A percentile compares a stretch with the other conserved stretches of the same genome.
These are phyloP conservation scores for Rhododendron simsii DNA, from an alignment of 148 eudicot species.

Conservation along the genomic window DNA sequence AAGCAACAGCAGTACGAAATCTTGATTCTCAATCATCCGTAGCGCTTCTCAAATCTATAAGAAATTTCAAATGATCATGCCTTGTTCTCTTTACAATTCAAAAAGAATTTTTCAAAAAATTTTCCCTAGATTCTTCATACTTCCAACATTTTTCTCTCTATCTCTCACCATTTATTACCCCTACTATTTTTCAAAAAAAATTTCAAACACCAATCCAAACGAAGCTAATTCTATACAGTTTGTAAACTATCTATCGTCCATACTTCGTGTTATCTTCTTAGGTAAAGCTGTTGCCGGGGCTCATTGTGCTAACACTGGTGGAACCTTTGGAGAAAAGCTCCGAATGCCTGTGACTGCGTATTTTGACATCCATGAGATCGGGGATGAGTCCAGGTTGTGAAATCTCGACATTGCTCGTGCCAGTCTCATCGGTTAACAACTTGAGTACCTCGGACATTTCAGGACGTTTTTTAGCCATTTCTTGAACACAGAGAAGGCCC, in stretches of 20 bases:
- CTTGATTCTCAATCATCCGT: neutral
- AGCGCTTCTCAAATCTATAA: neutral
- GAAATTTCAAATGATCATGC: neutral
- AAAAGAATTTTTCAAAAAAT: too few species aligned
- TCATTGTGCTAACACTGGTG: slow-evolving; percentile 14
- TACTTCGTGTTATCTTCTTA: neutral
- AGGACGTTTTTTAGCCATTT: slow-evolving; percentile 42
- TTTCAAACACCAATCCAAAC: too few species aligned
- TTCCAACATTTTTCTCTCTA: too few species aligned
- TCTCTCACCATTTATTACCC: too few species aligned
- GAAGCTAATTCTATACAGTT: neutral
- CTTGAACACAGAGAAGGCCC: slow-evolving; percentile 70
- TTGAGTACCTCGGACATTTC: slow-evolving; percentile 44
- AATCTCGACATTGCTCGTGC: slow-evolving; percentile 17
- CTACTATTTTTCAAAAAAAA: too few species aligned
- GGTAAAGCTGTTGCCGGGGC: neutral
- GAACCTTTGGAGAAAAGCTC: slow-evolving; percentile 8
- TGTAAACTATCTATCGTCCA: neutral
- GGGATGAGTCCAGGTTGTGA: slow-evolving; percentile 40
- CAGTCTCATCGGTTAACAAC: slow-evolving; percentile 34
- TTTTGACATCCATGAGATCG: slow-evolving; percentile 41
- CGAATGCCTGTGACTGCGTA: slow-evolving; percentile 17
- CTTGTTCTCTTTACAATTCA: too few species aligned
- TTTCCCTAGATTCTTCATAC: too few species aligned
- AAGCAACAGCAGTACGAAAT: neutral